Conservation (phyloP, 2,329 filamentous ascomycete species). For the Coniochaeta sp. region DNA sequence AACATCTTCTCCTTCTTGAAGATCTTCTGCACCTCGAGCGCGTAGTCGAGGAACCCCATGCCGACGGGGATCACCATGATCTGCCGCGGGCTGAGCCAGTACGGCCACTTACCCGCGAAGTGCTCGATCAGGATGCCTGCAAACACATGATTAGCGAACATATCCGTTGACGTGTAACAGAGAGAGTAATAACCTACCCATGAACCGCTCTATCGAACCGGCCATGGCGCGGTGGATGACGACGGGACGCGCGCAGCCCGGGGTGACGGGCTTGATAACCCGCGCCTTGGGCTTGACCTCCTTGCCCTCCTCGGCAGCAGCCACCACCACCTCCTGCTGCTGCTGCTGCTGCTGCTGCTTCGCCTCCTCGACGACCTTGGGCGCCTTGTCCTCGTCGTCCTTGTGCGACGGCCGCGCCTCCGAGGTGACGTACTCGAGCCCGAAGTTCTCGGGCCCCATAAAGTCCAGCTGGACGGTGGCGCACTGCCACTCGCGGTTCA, state of each 20-base stretch:
- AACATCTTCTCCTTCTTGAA: conserved; percentile 64
- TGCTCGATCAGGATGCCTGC: conserved; percentile 65
- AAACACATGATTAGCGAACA: neutral
- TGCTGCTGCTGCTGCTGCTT: neutral
- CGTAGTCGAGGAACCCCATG: conserved; percentile 64
- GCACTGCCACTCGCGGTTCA: conserved; percentile 75
- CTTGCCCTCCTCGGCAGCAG: conserved; percentile 19
- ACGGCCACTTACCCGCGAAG: conserved; percentile 82
- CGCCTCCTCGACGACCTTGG: conserved; percentile 23
- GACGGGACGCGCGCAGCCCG: conserved; percentile 71
- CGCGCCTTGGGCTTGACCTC: conserved; percentile 19
- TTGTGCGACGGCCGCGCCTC: conserved; percentile 39
- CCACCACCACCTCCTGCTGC: too few species aligned
- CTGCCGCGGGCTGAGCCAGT: conserved; percentile 82
- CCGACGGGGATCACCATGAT: conserved; percentile 73
- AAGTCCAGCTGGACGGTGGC: conserved; percentile 95
- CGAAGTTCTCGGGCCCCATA: conserved; percentile 78
- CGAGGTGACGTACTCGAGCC: conserved; percentile 76
- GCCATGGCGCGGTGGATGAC: conserved; percentile 85
- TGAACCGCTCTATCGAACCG: conserved; percentile 55
- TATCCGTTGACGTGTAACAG: neutral
- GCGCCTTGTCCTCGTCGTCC: neutral
- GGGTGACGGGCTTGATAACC: conserved; percentile 41
- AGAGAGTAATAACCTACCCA: conserved; percentile 34
- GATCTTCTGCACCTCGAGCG: conserved; percentile 62